Conservation (phyloP, 306 rosid species). For the Myrica gale region DNA sequence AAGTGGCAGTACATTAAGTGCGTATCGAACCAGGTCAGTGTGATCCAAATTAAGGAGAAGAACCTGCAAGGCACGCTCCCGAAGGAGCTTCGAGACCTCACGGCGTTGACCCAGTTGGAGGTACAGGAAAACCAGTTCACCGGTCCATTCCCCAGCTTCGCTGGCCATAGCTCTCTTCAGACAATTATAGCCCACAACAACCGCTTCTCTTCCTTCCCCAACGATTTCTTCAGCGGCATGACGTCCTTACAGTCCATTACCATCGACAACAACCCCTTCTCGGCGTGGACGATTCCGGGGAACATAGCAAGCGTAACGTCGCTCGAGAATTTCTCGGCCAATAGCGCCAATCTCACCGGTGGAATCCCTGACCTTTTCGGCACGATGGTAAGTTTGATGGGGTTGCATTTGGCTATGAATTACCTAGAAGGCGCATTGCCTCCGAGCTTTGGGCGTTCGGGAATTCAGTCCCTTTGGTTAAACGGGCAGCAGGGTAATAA, state of each 20-base stretch:
- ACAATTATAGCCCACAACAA: conserved; percentile 47
- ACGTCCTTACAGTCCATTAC: conserved; percentile 28
- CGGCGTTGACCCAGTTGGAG: conserved; percentile 41
- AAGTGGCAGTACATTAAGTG: conserved; percentile 48
- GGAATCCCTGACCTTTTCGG: conserved; percentile 56
- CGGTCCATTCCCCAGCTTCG: conserved; percentile 60
- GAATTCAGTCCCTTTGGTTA: conserved; percentile 53
- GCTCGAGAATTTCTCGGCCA: conserved; percentile 46
- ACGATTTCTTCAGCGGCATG: conserved; percentile 53
- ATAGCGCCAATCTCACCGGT: conserved; percentile 39
- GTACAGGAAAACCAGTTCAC: conserved; percentile 48
- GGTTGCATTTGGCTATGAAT: conserved; percentile 48
- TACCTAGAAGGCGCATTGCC: conserved; percentile 63
- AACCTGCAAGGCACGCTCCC: conserved; percentile 67
- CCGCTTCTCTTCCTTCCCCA: conserved; percentile 46
- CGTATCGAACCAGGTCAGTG: conserved; percentile 24
- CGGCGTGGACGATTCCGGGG: conserved; percentile 55
- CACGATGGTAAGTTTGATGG: conserved; percentile 42
- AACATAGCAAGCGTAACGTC: conserved; percentile 32
- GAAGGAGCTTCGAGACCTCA: conserved; percentile 30
- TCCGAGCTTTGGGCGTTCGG: conserved; percentile 36
- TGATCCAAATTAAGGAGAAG: conserved; percentile 52
- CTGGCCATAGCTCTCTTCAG: conserved; percentile 35
- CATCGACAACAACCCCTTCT: conserved; percentile 49
- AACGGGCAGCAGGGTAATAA: conserved; percentile 48